A percentile compares a stretch with the other conserved stretches of the same genome.
Evolutionary conservation across 2,329 filamentous ascomycete genomes (phyloP).

Genomic region (Stagonosporopsis rhizophila): DNA sequence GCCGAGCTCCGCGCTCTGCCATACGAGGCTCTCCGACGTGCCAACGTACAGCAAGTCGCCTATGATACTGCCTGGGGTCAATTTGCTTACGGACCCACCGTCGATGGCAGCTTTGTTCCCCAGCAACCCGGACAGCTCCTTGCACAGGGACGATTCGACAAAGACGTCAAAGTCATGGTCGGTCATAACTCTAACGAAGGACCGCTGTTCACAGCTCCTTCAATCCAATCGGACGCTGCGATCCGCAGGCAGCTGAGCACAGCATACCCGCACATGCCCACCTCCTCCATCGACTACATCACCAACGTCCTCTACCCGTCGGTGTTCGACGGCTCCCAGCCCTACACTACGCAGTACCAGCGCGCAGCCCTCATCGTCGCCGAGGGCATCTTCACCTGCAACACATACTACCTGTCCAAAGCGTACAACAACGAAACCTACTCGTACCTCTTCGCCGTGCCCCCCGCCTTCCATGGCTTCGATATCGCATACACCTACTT

Average conservation of each 20-base stretch:
- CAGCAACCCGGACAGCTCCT: constrained; percentile 45
- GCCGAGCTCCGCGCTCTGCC: constrained; percentile 44
- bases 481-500: constrained; percentile 64
- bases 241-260: constrained; percentile 36
- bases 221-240: constrained; percentile 41
- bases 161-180: constrained; percentile 44
- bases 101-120: constrained; percentile 46
- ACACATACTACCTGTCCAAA: constrained; percentile 58
- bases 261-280: constrained; percentile 41
- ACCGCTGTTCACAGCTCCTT: constrained; percentile 53
- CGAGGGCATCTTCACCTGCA: constrained; percentile 60
- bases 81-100: constrained; percentile 44
- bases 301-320: constrained; percentile 58
- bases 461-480: constrained; percentile 61
- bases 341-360: constrained; percentile 55
- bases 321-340: constrained; percentile 55
- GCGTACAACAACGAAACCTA: constrained; percentile 58
- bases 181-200: constrained; percentile 57
- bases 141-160: constrained; percentile 47
- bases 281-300: constrained; percentile 51
- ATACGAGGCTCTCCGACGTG: constrained; percentile 41
- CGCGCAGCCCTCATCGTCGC: constrained; percentile 53
- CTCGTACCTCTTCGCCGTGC: constrained; percentile 61
- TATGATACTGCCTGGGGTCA: constrained; percentile 44
- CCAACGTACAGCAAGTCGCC: constrained; percentile 42